Evolutionary conservation across 768 basidiomycete genomes (phyloP).

Genomic region (Russula compacta): DNA sequence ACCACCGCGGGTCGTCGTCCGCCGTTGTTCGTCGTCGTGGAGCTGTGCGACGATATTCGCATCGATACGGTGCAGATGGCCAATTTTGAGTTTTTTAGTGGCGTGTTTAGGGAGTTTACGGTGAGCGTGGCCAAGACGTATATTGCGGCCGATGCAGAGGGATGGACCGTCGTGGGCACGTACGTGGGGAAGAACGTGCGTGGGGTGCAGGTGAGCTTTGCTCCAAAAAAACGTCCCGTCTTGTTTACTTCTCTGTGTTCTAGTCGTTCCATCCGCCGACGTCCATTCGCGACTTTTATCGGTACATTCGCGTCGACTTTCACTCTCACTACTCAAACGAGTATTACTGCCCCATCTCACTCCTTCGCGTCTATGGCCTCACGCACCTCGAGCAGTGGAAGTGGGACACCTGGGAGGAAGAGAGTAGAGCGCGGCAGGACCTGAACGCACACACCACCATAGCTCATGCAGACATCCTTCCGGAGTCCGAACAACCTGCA

Average conservation of each 20-base stretch:
- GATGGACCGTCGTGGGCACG: constrained; percentile 62
- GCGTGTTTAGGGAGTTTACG: constrained; percentile 86
- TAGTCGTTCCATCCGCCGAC: constrained; percentile 73
- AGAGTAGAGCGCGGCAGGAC: constrained; percentile 42
- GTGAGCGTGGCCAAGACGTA: constrained; percentile 59
- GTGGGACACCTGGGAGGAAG: constrained; percentile 75
- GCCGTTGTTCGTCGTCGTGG: constrained; percentile 79
- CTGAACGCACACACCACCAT: constrained; percentile 23
- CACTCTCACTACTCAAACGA: constrained; percentile 89
- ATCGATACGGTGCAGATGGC: constrained; percentile 95
- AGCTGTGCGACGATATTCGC: constrained; percentile 94
- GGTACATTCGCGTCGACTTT: constrained; percentile 91
- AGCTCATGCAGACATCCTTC: constrained; percentile 23
- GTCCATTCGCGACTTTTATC: constrained; percentile 76
- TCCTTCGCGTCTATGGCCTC: constrained; percentile 88
- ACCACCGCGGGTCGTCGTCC: background rate
- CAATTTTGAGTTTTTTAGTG: constrained; percentile 97
- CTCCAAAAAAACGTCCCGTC: no score
- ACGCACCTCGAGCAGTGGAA: constrained; percentile 97
- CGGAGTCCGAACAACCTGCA: constrained; percentile 20
- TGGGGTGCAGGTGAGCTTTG: constrained; percentile 69
- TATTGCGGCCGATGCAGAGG: constrained; percentile 29
- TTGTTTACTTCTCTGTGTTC: background rate
- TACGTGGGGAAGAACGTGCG: constrained; percentile 84
- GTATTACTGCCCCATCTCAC: constrained; percentile 91